Base-by-base conservation (phyloP, 2,329 filamentous ascomycete species). In the Bipolaris zeicola region DNA sequence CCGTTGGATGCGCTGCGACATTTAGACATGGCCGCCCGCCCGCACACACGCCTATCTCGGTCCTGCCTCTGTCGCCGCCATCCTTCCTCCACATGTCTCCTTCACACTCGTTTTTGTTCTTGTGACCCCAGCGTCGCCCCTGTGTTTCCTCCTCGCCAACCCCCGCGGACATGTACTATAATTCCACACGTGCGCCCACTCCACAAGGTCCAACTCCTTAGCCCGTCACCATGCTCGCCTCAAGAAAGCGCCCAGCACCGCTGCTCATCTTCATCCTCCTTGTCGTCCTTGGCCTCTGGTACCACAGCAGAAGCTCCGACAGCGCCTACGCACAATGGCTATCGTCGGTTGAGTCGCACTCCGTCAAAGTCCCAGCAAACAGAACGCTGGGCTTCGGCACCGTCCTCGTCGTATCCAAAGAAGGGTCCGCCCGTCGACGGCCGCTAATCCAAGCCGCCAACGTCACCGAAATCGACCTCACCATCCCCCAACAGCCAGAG, bases 401-500 rank as follows among this genome's bases (percentile, higher is more conserved):
- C 22, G 67, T 80, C 34, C 64, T 77, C 18, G 77, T 74, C 38
- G 77, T 80, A 31, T 79, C 78, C 16, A 74, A 74, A 47, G 64
- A 72, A 1, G 70, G 64, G 39, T 79, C 77, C 8, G 63, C 72
- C 6, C 73, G 78, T n/a, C 73, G 76, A 37, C 70, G 75, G 37
- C 63, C 73, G 36, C 73, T 80, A 26, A 57, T 78, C 26, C 73
- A 78, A 46, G 75, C 76, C 41, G 73, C 77, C 51, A 78, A 78
- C 51, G 72, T 79, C 38, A 79, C 78, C 55, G 71, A 75, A 36
- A 65, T 80, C 49, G 71, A 78, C 51, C 69, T 80, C 54, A 78
- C 72, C 46, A 78, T 80, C 38, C 78, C 78, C 3, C 39, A 61
- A 11, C 78, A 80, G 60, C 77, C 78, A 22, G 51, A 63, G 6